Conservation (phyloP, 768 basidiomycete species). For the Rubroboletus pulcherrimus region DNA sequence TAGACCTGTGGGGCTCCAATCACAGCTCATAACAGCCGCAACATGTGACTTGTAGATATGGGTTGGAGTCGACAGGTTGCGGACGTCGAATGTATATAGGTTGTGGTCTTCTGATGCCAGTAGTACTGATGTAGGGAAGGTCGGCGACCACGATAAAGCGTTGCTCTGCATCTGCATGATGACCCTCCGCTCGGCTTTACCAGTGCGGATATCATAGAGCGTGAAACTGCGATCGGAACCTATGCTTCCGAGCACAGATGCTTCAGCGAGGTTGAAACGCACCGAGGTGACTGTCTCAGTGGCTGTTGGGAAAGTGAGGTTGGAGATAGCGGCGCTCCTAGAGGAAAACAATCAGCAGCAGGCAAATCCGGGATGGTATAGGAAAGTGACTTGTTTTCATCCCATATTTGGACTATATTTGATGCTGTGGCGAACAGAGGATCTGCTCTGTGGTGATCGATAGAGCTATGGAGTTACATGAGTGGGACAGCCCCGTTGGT, state of each 20-base stretch:
- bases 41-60: constrained; percentile 98
- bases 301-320: constrained; percentile 81
- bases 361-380: background rate
- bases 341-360: constrained; percentile 6
- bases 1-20: constrained; percentile 94
- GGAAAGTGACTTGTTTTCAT: constrained; percentile 75
- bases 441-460: constrained; percentile 90
- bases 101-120: constrained; percentile 99
- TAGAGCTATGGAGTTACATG: constrained; percentile 50
- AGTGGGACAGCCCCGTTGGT: background rate
- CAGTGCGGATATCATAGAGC: constrained; percentile 93
- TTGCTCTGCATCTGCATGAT: constrained; percentile 96
- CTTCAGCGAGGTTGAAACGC: constrained; percentile 91
- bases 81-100: constrained; percentile 95
- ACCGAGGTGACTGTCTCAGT: constrained; percentile 87
- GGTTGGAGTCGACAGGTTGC: constrained; percentile 74
- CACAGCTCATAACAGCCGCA: constrained; percentile 92
- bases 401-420: constrained; percentile 94
- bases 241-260: constrained; percentile 90
- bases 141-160: constrained; percentile 92
- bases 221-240: constrained; percentile 96
- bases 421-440: constrained; percentile 94
- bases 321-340: constrained; percentile 82
- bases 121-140: constrained; percentile 85
- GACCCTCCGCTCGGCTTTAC: constrained; percentile 88